Evolutionary conservation across 208 protist species (phyloP), one percentile per base, ranked within the genome.

Genomic region (Acanthamoeba triangularis): DNA sequence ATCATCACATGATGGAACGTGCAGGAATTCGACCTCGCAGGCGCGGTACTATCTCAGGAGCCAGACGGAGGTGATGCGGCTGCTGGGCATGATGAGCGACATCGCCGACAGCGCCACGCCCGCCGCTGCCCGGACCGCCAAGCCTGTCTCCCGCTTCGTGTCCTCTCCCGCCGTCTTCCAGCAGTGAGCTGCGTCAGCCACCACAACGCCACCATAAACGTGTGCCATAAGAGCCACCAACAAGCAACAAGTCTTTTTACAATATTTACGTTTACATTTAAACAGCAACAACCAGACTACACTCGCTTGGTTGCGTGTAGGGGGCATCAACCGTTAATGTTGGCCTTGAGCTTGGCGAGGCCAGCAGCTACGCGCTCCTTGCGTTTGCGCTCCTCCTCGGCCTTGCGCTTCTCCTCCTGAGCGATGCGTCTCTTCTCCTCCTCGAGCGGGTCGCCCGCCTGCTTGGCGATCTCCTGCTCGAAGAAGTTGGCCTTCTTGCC

Each of bases 391-490:
- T 80, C 72, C 72, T 80, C 72, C 8, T 80, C 41, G 37, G 30
- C 41, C 72, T 80, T 80, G 37, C 72, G 30, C 72, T 49, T 80
- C 18, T 80, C 72, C 72, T 80, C 72, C 72, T 37, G 37, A 6
- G 72, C 72, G 18, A 80, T 37, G 0, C 72, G 30, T 23, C 30
- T 6, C 72, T 80, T 80, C 72, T 80, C 72, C 37, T 37, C 72
- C 72, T 80, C 72, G 2, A 80, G 16, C 72, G 72, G 72, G 72
- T 80, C 72, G 72, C 72, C 72, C 72, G 30, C 41, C 72, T 80
- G 72, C 72, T 80, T 80, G 72, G 72, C 72, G 72, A 80, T 80
- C 72, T 80, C 72, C 72, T 80, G 72, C 72, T 80, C 72, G n/a
- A 80, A 80, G 72, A 80, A 80, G 72, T 80, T 80, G 23, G 72